phyloP scores from a whole-genome alignment of 2,329 filamentous ascomycete species.

The Trichoderma sp. region DNA sequence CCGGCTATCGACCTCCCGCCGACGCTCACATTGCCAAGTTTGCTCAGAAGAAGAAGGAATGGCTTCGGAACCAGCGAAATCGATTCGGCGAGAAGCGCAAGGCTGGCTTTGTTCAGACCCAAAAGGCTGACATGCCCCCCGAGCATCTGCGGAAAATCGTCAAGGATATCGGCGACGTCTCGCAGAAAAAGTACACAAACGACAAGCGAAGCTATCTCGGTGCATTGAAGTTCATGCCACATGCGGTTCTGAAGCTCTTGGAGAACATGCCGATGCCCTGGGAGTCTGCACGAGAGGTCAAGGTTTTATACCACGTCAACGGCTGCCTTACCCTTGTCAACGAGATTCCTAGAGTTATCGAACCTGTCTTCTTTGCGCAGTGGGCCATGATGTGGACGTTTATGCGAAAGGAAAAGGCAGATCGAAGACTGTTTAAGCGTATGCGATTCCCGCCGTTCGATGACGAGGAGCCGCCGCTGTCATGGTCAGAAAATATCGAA shows the following conservation, averaged over 20 bases:
- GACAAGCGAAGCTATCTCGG: constrained; percentile 98
- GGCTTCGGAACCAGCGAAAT: constrained; percentile 87
- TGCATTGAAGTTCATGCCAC: constrained; percentile 98
- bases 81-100: constrained; percentile 97
- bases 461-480: constrained; percentile 95
- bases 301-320: constrained; percentile 97
- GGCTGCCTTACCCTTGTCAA: constrained; percentile 96
- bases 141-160: constrained; percentile 99
- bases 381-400: constrained; percentile 99
- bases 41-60: constrained; percentile 98
- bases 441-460: constrained; percentile 99
- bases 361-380: constrained; percentile 95
- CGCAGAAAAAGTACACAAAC: constrained; percentile 98
- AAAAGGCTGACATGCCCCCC: constrained; percentile 98
- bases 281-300: constrained; percentile 95
- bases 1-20: constrained; percentile 76
- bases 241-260: constrained; percentile 92
- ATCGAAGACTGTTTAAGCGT: constrained; percentile 92
- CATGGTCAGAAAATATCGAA: constrained; percentile 98
- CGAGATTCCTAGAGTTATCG: constrained; percentile 93
- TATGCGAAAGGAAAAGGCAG: constrained; percentile 97
- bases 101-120: constrained; percentile 93
- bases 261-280: constrained; percentile 99
- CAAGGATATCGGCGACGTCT: constrained; percentile 97
- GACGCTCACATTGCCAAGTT: constrained; percentile 91